Percentiles rank a stretch among this genome's conserved stretches.
Conservation (phyloP, 2,329 filamentous ascomycete genomes). For the Chaetomium sp. region DNA sequence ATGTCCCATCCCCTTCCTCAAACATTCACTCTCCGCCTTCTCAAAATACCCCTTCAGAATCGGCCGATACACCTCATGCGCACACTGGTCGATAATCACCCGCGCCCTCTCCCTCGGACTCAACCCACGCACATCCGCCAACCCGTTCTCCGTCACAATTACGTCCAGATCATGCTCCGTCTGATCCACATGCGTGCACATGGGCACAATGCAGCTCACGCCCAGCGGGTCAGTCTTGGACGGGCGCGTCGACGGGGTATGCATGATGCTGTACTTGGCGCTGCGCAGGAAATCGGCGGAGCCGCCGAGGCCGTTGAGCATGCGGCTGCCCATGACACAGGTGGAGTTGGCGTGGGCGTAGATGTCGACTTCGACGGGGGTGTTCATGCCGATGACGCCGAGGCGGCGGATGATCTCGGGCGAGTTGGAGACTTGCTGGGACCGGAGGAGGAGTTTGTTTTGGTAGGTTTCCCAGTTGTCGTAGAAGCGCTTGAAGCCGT, state of each 20-base stretch:
- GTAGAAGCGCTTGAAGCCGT: conserved; percentile 89
- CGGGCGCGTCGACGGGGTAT: conserved; percentile 76
- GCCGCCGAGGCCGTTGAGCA: conserved; percentile 80
- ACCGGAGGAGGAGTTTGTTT: conserved; percentile 75
- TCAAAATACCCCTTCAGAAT: conserved; percentile 79
- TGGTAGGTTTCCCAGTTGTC: conserved; percentile 74
- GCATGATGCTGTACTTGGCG: conserved; percentile 86
- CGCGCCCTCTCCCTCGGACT: conserved; percentile 72
- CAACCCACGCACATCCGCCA: conserved; percentile 79
- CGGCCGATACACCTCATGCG: conserved; percentile 76
- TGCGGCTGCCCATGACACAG: conserved; percentile 80
- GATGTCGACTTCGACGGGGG: conserved; percentile 87
- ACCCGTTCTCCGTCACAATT: conserved; percentile 68
- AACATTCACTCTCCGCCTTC: conserved; percentile 77
- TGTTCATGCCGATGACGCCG: conserved; percentile 92
- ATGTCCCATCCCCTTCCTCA: conserved; percentile 82
- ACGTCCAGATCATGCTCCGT: conserved; percentile 90
- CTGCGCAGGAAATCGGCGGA: conserved; percentile 75
- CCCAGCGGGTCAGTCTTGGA: conserved; percentile 77
- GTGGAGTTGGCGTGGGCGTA: conserved; percentile 91
- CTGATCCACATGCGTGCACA: conserved; percentile 89
- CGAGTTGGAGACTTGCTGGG: conserved; percentile 83
- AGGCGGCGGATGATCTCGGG: conserved; percentile 85
- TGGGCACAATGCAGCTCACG: conserved; percentile 83
- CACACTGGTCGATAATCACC: conserved; percentile 81